These are phyloP conservation scores for Clarireedia paspali DNA, from an alignment of 2,329 filamentous ascomycete species.

Conservation along the genomic window DNA sequence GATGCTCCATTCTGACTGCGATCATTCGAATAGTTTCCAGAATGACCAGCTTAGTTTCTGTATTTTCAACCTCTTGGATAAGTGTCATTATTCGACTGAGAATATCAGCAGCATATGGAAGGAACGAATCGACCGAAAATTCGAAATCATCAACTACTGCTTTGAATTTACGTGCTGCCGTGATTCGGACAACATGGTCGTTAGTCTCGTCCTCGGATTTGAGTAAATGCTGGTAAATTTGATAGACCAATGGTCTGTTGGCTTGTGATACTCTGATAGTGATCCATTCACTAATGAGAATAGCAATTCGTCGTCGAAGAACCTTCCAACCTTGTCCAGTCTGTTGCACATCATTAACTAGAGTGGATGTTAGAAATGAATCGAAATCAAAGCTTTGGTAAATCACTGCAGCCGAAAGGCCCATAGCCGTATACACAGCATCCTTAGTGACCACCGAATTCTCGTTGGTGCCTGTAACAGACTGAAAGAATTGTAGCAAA, in stretches of 20 bases:
- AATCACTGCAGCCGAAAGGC: slow-evolving; percentile 72
- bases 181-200: slow-evolving; percentile 86
- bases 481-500: slow-evolving; percentile 74
- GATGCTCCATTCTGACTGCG: slow-evolving; percentile 72
- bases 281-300: slow-evolving; percentile 85
- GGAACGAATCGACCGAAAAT: slow-evolving; percentile 66
- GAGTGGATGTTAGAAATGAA: slow-evolving; percentile 62
- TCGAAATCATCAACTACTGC: slow-evolving; percentile 77
- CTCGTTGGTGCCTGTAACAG: slow-evolving; percentile 55
- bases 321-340: slow-evolving; percentile 62
- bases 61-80: slow-evolving; percentile 70
- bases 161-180: slow-evolving; percentile 78
- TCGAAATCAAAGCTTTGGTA: slow-evolving; percentile 76
- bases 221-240: slow-evolving; percentile 82
- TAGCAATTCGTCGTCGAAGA: slow-evolving; percentile 77
- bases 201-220: slow-evolving; percentile 71
- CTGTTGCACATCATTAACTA: slow-evolving; percentile 71
- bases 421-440: slow-evolving; percentile 89
- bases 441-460: slow-evolving; percentile 78
- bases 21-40: slow-evolving; percentile 78
- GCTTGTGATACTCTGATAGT: slow-evolving; percentile 63
- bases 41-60: slow-evolving; percentile 85
- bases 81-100: slow-evolving; percentile 67
- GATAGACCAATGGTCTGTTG: slow-evolving; percentile 69
- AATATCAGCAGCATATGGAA: slow-evolving; percentile 68